These are phyloP conservation scores for Sclerotinia sclerotiorum DNA, from an alignment of 2,329 filamentous ascomycete species.

Conservation along the genomic window DNA sequence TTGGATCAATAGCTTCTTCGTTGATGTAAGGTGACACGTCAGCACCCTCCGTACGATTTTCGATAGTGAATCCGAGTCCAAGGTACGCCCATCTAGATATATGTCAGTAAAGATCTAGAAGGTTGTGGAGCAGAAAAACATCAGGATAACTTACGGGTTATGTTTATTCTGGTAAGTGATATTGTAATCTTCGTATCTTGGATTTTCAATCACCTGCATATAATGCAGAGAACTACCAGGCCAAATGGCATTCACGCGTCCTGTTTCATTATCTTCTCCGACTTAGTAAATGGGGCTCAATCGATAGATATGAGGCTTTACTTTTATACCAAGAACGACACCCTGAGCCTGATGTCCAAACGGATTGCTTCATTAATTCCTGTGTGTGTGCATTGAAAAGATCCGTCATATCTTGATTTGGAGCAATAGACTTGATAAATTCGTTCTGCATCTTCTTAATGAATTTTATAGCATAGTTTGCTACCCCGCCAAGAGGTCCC, in stretches of 20 bases:
- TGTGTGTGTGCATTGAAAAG: constrained; percentile 53
- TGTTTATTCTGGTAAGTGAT: constrained; percentile 42
- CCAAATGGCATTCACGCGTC: constrained; percentile 50
- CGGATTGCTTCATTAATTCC: constrained; percentile 53
- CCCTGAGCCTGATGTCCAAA: constrained; percentile 48
- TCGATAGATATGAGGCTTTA: constrained; percentile 10
- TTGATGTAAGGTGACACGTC: constrained; percentile 18
- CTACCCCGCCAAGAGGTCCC: constrained; percentile 28
- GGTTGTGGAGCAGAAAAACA: too few species aligned
- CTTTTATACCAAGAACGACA: constrained; percentile 38
- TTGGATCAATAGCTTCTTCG: constrained; percentile 11
- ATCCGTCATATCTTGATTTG: constrained; percentile 49
- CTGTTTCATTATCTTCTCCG: constrained; percentile 45
- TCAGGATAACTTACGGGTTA: constrained; percentile 3
- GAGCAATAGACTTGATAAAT: constrained; percentile 48
- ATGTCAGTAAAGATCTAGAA: not conserved
- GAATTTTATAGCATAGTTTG: constrained; percentile 34
- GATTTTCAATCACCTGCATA: constrained; percentile 44
- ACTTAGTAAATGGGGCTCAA: not conserved
- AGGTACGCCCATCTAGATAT: constrained; percentile 22
- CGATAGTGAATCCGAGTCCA: constrained; percentile 13
- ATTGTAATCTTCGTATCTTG: constrained; percentile 49
- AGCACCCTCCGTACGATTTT: constrained; percentile 13
- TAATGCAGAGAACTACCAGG: constrained; percentile 53
- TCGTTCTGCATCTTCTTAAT: constrained; percentile 46